Conservation (phyloP, 352 stramenopile genomes). For the Pythium sukuiense region DNA sequence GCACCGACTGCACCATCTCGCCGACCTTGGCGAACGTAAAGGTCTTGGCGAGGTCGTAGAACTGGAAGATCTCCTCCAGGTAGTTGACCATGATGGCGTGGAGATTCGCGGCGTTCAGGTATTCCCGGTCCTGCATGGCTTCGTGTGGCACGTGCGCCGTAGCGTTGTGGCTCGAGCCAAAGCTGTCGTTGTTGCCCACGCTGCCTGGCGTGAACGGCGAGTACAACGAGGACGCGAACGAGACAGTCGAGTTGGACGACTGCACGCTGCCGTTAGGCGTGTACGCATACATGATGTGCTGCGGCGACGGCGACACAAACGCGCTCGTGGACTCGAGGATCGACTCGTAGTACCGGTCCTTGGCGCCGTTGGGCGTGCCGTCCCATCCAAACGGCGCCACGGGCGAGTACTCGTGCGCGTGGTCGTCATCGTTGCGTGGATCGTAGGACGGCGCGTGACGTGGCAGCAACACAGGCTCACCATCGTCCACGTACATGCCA, state of each 20-base stretch:
- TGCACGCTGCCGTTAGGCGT: constrained; percentile 9
- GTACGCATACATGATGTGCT: constrained; percentile 34
- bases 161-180: neutral
- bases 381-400: constrained; percentile 34
- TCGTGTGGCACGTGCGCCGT: constrained; percentile 8
- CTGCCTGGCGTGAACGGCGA: constrained; percentile 11
- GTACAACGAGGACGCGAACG: constrained; percentile 15
- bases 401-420: constrained; percentile 42
- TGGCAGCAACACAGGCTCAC: constrained; percentile 50
- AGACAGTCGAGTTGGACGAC: constrained; percentile 29
- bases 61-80: constrained; percentile 58
- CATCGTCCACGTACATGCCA: constrained; percentile 24
- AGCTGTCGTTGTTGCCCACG: neutral
- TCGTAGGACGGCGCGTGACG: constrained; percentile 23
- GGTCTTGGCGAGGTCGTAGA: constrained; percentile 43
- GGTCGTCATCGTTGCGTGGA: constrained; percentile 21
- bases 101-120: constrained; percentile 46
- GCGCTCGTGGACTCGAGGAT: constrained; percentile 30
- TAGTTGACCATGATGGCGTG: constrained; percentile 57
- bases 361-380: constrained; percentile 27
- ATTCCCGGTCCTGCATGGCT: constrained; percentile 30
- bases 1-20: constrained; percentile 59
- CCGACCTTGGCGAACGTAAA: constrained; percentile 61
- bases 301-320: constrained; percentile 39
- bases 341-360: constrained; percentile 40